Conservation (phyloP, 768 basidiomycete genomes). For the Clathrus columnatus region DNA sequence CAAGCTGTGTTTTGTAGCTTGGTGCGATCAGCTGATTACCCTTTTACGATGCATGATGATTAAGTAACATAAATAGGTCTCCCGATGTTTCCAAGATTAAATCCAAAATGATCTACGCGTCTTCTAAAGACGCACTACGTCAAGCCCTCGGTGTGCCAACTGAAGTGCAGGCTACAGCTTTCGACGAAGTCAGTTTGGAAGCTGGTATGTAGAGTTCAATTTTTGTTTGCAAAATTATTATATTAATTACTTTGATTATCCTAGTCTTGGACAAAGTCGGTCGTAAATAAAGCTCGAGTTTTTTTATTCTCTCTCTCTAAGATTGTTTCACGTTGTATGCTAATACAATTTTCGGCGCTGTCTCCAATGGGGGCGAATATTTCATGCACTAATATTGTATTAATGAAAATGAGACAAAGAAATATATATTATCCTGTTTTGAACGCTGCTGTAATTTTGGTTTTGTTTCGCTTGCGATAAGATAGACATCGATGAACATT, state of each 20-base stretch:
- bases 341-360: neutral
- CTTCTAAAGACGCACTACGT: slow-evolving; percentile 76
- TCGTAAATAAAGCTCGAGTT: neutral
- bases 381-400: neutral
- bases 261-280: slow-evolving; percentile 12
- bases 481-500: no score
- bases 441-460: no score
- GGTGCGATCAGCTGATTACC: slow-evolving; percentile 46
- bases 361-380: neutral
- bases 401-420: neutral
- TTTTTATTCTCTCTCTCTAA: neutral
- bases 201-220: slow-evolving; percentile 39
- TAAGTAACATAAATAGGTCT: slow-evolving; percentile 44
- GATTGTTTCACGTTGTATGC: neutral
- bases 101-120: slow-evolving; percentile 89
- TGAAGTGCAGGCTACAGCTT: slow-evolving; percentile 84
- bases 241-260: neutral
- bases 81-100: slow-evolving; percentile 81
- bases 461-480: no score
- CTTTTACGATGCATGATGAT: neutral
- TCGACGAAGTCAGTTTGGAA: slow-evolving; percentile 61
- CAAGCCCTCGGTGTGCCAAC: slow-evolving; percentile 64
- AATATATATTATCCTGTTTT: neutral
- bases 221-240: neutral
- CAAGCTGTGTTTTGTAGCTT: slow-evolving; percentile 78